Evolutionary conservation across 305 asterid species (phyloP).

Genomic region (Nicotiana rustica): DNA sequence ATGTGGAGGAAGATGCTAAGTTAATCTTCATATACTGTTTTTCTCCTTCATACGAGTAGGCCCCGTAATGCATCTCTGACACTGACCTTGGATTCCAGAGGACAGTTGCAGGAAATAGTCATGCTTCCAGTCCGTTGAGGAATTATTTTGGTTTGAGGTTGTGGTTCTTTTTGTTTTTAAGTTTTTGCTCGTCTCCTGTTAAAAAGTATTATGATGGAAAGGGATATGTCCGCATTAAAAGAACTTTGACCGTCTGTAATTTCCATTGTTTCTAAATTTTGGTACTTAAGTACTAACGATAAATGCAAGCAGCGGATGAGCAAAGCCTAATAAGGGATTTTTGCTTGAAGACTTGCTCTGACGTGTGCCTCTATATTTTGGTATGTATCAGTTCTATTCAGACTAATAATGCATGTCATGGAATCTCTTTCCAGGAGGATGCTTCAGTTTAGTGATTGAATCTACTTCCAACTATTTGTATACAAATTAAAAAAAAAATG

Average conservation of each 20-base stretch:
- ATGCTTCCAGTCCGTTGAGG: conserved; percentile 28
- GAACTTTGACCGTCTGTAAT: conserved; percentile 7
- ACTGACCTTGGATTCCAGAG: conserved; percentile 44
- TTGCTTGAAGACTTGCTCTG: conserved; percentile 29
- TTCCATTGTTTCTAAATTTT: conserved; percentile 28
- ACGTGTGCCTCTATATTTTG: background rate
- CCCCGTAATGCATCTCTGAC: conserved; percentile 39
- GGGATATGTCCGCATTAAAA: background rate
- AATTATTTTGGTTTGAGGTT: conserved; percentile 42
- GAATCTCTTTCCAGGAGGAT: conserved; percentile 11
- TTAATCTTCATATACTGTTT: conserved; percentile 34
- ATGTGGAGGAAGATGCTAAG: background rate
- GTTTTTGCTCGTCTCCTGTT: conserved; percentile 18
- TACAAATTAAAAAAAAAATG: background rate
- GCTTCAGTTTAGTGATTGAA: background rate
- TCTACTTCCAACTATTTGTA: too few species aligned
- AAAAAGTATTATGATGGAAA: background rate
- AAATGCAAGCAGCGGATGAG: background rate
- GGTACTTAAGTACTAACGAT: background rate
- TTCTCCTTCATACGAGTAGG: conserved; percentile 40
- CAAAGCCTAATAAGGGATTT: background rate
- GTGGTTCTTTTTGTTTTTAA: conserved; percentile 25
- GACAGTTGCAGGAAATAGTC: conserved; percentile 35
- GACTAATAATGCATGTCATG: background rate
- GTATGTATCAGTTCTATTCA: conserved; percentile 20